phyloP scores from a whole-genome alignment of 805 yeast species.

The Starmerella roubikii region DNA sequence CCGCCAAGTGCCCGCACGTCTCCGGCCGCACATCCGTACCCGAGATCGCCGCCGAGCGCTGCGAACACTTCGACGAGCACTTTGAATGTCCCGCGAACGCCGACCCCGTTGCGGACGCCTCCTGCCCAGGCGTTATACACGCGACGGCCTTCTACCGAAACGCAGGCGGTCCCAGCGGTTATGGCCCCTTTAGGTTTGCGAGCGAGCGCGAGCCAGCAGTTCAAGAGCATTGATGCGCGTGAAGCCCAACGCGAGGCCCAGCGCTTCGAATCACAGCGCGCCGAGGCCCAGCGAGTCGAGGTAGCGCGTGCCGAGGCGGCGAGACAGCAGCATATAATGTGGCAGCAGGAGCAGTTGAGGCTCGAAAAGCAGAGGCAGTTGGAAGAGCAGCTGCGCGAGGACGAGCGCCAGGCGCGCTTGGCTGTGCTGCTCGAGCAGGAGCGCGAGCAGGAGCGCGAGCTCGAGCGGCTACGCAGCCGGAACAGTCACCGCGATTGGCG shows the following conservation, averaged over 20 bases:
- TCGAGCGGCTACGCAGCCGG: no score
- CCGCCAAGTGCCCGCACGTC: no score
- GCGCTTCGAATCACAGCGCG: no score
- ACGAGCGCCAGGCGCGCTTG: slow-evolving; percentile 1
- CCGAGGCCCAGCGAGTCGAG: not conserved
- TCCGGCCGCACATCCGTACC: no score
- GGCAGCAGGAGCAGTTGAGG: slow-evolving; percentile 5
- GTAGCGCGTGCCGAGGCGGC: slow-evolving; percentile 4
- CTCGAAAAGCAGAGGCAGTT: no score
- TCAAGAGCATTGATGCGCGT: not conserved
- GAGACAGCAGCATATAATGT: slow-evolving; percentile 7
- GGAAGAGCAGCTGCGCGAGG: slow-evolving; percentile 11
- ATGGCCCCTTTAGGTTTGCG: slow-evolving; percentile 8
- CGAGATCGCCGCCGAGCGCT: no score
- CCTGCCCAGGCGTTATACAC: slow-evolving; percentile 3
- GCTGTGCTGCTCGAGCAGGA: slow-evolving; percentile 1
- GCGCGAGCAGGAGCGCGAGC: slow-evolving; percentile 1
- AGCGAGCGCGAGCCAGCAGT: slow-evolving; percentile 5
- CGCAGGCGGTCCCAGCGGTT: slow-evolving; percentile 10
- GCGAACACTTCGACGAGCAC: no score
- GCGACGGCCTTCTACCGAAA: not conserved
- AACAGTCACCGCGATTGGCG: not conserved
- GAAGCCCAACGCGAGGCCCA: not conserved
- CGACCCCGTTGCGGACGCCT: no score
- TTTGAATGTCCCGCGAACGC: no score